Evolutionary conservation across 495 filamentous ascomycete genomes (phyloP).

Genomic region (Schizothecium vesticola): DNA sequence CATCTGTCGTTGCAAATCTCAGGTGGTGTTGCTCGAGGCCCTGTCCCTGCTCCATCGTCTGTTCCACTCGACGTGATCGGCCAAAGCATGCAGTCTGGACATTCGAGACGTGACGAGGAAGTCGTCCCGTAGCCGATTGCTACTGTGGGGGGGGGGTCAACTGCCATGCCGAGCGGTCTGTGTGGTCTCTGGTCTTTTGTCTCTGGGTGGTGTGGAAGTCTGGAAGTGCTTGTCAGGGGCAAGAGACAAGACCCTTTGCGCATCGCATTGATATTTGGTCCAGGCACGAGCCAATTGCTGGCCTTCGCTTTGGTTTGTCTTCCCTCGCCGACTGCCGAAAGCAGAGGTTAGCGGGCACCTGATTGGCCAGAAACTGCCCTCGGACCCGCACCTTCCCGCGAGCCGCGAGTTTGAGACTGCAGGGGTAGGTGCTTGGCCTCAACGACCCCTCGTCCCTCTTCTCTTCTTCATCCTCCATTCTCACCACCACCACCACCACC

Average conservation of each 20-base stretch:
- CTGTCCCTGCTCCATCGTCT: conserved; percentile 4
- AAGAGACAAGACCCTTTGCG: conserved; percentile 3
- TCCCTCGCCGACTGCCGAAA: conserved; percentile 6
- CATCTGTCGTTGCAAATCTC: not conserved
- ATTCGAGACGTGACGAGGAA: not conserved
- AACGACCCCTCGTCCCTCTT: conserved; percentile 2
- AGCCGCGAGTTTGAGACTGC: conserved; percentile 16
- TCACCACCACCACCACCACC: not conserved
- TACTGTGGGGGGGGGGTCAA: not conserved
- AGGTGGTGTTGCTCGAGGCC: not conserved
- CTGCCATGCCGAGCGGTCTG: not conserved
- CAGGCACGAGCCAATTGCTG: conserved; percentile 11
- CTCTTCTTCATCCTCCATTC: not conserved
- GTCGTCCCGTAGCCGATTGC: not conserved
- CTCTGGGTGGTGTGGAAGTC: not conserved
- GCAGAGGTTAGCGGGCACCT: not conserved
- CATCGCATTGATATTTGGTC: conserved; percentile 9
- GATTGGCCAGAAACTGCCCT: conserved; percentile 2
- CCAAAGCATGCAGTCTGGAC: not conserved
- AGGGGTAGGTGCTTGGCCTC: not conserved
- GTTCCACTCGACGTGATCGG: conserved; percentile 9
- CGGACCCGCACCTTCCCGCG: not conserved
- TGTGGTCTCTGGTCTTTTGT: not conserved
- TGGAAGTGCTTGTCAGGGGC: not conserved
- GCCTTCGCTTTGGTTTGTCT: not conserved